Conservation (phyloP, 2,329 filamentous ascomycete species). For the Emericellopsis atlantica region DNA sequence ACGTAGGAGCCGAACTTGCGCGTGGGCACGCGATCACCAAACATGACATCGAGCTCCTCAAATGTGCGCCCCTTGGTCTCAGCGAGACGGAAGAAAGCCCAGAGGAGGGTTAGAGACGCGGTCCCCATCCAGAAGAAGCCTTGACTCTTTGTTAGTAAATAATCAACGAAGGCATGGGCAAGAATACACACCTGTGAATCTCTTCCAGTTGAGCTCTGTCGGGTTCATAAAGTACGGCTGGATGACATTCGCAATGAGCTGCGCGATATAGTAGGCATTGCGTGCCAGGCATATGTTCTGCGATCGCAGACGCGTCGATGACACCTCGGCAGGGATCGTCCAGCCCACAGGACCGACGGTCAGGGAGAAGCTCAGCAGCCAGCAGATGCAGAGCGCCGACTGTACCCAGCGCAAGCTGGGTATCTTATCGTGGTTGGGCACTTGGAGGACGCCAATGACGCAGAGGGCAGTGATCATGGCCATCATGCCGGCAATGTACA, state of each 20-base stretch:
- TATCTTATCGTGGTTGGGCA: constrained; percentile 16
- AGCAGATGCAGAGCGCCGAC: constrained; percentile 21
- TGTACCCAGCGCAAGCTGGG: constrained; percentile 15
- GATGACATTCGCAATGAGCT: too few relatives aligned
- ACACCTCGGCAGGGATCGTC: constrained; percentile 22
- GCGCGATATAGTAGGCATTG: too few relatives aligned
- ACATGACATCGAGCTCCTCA: constrained; percentile 18
- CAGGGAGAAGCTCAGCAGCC: constrained; percentile 22
- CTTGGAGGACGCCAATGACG: constrained; percentile 21
- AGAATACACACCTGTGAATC: too few relatives aligned
- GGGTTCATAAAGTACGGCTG: too few relatives aligned
- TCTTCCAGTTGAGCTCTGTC: too few relatives aligned
- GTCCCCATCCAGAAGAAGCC: constrained; percentile 1
- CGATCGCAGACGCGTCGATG: constrained; percentile 15
- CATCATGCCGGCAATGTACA: constrained; percentile 21
- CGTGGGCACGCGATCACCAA: constrained; percentile 2
- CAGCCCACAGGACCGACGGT: constrained; percentile 23
- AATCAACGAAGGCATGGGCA: too few relatives aligned
- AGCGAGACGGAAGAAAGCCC: constrained; percentile 13
- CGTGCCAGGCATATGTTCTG: too few relatives aligned
- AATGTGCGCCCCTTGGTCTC: constrained; percentile 15
- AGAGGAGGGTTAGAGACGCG: not conserved
- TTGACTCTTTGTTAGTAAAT: constrained; percentile 8
- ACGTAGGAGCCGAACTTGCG: not conserved
- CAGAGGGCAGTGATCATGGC: constrained; percentile 19